Conservation (phyloP, 805 yeast genomes). For the Schizosaccharomyces pombe region DNA sequence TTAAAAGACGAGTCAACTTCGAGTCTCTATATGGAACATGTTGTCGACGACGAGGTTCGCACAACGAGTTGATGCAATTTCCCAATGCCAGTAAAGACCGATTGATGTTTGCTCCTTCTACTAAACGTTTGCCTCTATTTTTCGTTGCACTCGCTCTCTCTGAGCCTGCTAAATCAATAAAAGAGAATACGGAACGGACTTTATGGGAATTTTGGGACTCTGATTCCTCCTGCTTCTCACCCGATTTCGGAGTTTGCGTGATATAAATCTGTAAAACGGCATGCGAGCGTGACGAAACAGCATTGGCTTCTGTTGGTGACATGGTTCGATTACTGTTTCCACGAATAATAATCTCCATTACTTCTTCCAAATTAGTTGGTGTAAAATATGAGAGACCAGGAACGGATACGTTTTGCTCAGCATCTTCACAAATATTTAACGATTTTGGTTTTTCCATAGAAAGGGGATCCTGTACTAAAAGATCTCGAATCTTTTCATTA, state of each 20-base stretch:
- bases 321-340: slow-evolving; percentile 42
- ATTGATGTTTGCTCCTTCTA: slow-evolving; percentile 84
- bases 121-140: slow-evolving; percentile 56
- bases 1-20: slow-evolving; percentile 62
- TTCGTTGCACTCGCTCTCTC: slow-evolving; percentile 81
- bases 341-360: slow-evolving; percentile 19
- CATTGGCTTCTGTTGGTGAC: slow-evolving; percentile 78
- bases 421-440: slow-evolving; percentile 36
- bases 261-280: slow-evolving; percentile 74
- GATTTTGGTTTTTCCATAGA: slow-evolving; percentile 3
- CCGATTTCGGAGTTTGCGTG: slow-evolving; percentile 32
- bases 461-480: slow-evolving; percentile 21
- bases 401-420: slow-evolving; percentile 28
- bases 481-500: slow-evolving; percentile 69
- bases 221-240: no score
- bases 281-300: slow-evolving; percentile 77
- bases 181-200: slow-evolving; percentile 55
- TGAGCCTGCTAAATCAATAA: slow-evolving; percentile 85
- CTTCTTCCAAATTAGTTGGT: slow-evolving; percentile 26
- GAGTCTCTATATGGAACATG: slow-evolving; percentile 87
- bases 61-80: slow-evolving; percentile 77
- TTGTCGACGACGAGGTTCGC: slow-evolving; percentile 39
- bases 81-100: slow-evolving; percentile 73
- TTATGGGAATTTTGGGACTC: no score
- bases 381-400: slow-evolving; percentile 27